Base-by-base conservation (phyloP, 192 early-diverging fungal species). In the Coemansia sp. region DNA sequence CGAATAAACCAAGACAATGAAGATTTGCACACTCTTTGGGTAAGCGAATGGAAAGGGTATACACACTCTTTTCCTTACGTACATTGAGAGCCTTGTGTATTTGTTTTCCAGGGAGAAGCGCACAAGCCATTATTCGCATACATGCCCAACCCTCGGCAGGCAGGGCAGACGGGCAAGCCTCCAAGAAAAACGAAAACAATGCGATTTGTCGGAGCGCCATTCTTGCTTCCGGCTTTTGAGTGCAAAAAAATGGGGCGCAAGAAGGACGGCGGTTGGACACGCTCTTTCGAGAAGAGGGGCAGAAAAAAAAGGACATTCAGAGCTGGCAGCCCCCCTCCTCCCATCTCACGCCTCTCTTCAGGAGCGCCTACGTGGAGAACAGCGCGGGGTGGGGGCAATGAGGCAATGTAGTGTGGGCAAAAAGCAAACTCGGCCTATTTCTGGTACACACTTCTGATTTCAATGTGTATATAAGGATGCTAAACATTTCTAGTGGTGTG, bases 341-440 rank as follows among this genome's bases (percentile, higher is more conserved):
- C 42, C 51, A 53, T 53, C 51, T 53, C 51, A 53, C 51, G 51
- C 51, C 51, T 53, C 51, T 53, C 51, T 53, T 53, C 51, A 29
- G 23, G 51, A 53, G 5, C 51, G 27, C 11, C 51, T 27, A 53
- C 51, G 25, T 53, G 51, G 51, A 53, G 27, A 27, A 29, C 51
- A 53, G 51, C 51, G 25, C 25, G 25, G 51, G 25, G 51, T 36
- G 34, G 34, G 34, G 34, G 34, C 41, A 4, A 44, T 17, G 51
- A 14, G 51, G 25, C 25, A 53, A 53, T 53, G 51, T 53, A 53
- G 51, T 53, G 51, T 9, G 51, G 51, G 51, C 51, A 53, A 53
- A 27, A 53, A 27, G 9, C 1, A 19, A n/a, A 15, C 25, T 15
- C 25, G 25, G 51, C 51, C 8, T 53, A 14, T 53, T 53, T 53